These are phyloP conservation scores for Candida hungchunana DNA, from an alignment of 805 yeast genomes.

Conservation along the genomic window DNA sequence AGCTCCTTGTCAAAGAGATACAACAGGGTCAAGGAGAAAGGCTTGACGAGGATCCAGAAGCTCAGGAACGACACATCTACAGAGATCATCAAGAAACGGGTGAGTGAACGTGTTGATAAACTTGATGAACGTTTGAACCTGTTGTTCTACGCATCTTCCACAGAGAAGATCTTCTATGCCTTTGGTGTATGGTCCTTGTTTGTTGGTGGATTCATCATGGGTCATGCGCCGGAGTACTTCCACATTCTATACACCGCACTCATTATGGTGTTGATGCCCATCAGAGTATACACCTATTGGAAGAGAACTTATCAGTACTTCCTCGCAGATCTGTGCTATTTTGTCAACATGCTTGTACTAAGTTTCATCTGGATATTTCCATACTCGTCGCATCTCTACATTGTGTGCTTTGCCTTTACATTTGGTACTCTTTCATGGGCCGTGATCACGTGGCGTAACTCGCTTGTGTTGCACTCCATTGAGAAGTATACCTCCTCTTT, in stretches of 20 bases:
- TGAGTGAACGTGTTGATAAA: conserved; percentile 31
- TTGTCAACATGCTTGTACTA: conserved; percentile 69
- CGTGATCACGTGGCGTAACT: conserved; percentile 93
- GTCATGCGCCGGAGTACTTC: conserved; percentile 70
- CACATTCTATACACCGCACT: conserved; percentile 70
- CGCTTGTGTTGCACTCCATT: conserved; percentile 83
- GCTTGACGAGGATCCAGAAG: conserved; percentile 17
- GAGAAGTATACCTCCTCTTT: conserved; percentile 91
- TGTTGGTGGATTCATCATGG: conserved; percentile 69
- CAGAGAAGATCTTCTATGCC: conserved; percentile 82
- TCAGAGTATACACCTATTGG: conserved; percentile 77
- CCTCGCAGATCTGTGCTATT: conserved; percentile 90
- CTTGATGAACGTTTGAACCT: conserved; percentile 35
- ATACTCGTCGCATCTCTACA: conserved; percentile 62
- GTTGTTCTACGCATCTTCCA: conserved; percentile 40
- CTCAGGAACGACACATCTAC: conserved; percentile 20
- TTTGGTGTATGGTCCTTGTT: conserved; percentile 65
- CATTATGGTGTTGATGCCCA: conserved; percentile 67
- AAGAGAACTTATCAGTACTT: conserved; percentile 78
- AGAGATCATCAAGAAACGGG: conserved; percentile 24
- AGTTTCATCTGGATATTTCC: conserved; percentile 84
- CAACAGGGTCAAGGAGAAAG: conserved; percentile 24
- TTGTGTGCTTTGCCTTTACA: conserved; percentile 80
- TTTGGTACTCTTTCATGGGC: conserved; percentile 92
- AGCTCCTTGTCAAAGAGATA: conserved; percentile 24